A percentile compares a stretch with the other conserved stretches of the same genome.
Evolutionary conservation across 1,139 yeast species (phyloP).

Genomic region (Scheffersomyces titani): DNA sequence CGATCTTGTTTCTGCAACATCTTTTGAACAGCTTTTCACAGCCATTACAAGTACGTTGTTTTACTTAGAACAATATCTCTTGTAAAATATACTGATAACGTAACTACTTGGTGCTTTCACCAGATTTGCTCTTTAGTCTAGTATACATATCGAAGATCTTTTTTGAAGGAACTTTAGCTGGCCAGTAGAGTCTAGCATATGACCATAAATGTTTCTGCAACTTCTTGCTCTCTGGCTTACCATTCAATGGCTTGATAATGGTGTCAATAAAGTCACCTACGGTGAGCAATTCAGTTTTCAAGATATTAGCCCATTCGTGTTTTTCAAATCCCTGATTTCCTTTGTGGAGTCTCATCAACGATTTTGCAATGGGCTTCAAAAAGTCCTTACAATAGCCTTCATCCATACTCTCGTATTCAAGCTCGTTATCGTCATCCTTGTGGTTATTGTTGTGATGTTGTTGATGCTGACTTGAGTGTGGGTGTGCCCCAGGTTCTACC

Average conservation of each 20-base stretch:
- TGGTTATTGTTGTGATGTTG: conserved; percentile 12
- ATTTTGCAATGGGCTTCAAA: conserved; percentile 72
- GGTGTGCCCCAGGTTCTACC: conserved; percentile 3
- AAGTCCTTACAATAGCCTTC: conserved; percentile 65
- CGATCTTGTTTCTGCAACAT: no score
- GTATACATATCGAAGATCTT: conserved; percentile 85
- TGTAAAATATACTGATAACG: background rate
- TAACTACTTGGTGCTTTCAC: background rate
- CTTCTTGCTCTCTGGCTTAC: conserved; percentile 32
- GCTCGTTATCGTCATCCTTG: conserved; percentile 35
- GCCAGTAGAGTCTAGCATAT: conserved; percentile 92
- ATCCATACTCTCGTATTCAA: conserved; percentile 82
- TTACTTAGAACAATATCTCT: background rate
- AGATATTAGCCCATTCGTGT: conserved; percentile 76
- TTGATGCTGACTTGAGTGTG: conserved; percentile 1
- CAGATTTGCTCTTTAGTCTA: conserved; percentile 43
- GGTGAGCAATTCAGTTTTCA: conserved; percentile 72
- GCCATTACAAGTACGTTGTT: background rate
- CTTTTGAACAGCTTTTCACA: background rate
- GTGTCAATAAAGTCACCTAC: conserved; percentile 73
- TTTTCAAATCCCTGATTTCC: conserved; percentile 84
- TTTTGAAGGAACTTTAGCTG: conserved; percentile 79
- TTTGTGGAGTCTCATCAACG: conserved; percentile 71
- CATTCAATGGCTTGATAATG: conserved; percentile 7
- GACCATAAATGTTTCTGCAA: conserved; percentile 81